Conservation (phyloP, 2,329 filamentous ascomycete genomes). For the Hypoxylon sp. region DNA sequence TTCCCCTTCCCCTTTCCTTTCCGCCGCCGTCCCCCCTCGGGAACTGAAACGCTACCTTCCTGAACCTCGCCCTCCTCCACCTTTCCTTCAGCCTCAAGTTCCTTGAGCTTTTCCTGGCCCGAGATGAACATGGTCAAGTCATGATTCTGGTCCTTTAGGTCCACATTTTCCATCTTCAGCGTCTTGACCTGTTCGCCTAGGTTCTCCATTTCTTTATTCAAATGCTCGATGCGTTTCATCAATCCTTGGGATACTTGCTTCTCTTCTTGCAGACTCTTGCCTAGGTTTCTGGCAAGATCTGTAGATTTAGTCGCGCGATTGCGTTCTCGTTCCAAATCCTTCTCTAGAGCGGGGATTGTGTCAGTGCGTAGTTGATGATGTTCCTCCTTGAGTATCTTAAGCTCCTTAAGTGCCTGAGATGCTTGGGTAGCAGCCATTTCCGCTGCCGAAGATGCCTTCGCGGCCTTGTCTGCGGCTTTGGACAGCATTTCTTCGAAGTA, state of each 20-base stretch:
- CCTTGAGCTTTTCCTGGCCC: conserved; percentile 80
- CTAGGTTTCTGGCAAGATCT: conserved; percentile 76
- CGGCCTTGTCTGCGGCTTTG: conserved; percentile 88
- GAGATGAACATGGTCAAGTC: conserved; percentile 90
- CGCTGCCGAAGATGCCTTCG: conserved; percentile 73
- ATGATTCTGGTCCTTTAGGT: conserved; percentile 85
- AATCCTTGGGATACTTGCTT: conserved; percentile 84
- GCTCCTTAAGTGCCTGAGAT: conserved; percentile 57
- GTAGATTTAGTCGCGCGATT: conserved; percentile 76
- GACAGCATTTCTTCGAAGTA: conserved; percentile 95
- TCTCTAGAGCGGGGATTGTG: conserved; percentile 74
- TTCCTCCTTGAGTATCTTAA: conserved; percentile 62
- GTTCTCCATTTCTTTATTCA: conserved; percentile 69
- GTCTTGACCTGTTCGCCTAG: conserved; percentile 65
- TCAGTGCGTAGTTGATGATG: conserved; percentile 62
- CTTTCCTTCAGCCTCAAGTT: conserved; percentile 68
- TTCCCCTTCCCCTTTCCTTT: conserved; percentile 62
- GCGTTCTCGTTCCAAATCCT: conserved; percentile 73
- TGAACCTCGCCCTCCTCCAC: conserved; percentile 75
- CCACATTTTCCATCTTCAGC: conserved; percentile 70
- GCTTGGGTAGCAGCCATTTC: conserved; percentile 66
- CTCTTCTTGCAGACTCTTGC: conserved; percentile 83
- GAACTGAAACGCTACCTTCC: conserved; percentile 74
- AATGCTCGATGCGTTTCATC: conserved; percentile 79
- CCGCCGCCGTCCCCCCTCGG: conserved; percentile 57